Evolutionary conservation across 495 filamentous ascomycete species (phyloP).

Genomic region (Penicillium longicatenatum): DNA sequence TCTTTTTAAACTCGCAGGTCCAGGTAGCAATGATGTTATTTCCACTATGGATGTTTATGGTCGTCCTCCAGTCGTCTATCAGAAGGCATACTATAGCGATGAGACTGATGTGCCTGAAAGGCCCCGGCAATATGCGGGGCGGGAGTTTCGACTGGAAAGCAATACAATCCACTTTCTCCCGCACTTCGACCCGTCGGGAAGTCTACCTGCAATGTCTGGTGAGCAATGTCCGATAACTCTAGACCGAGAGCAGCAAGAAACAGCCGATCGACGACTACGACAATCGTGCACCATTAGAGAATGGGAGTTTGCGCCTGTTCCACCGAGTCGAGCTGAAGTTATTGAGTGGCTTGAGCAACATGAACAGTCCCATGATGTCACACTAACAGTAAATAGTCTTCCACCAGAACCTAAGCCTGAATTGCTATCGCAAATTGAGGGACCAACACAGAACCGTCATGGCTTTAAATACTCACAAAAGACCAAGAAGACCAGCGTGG

Average conservation of each 20-base stretch:
- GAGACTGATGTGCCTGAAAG: slow-evolving; percentile 82
- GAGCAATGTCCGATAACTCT: slow-evolving; percentile 44
- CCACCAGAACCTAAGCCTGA: slow-evolving; percentile 21
- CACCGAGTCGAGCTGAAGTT: slow-evolving; percentile 75
- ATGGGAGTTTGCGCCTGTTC: slow-evolving; percentile 52
- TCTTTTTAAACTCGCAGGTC: slow-evolving; percentile 31
- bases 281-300: slow-evolving; percentile 28
- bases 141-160: slow-evolving; percentile 80
- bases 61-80: slow-evolving; percentile 67
- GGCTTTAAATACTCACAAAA: slow-evolving; percentile 90
- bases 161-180: slow-evolving; percentile 75
- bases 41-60: slow-evolving; percentile 36
- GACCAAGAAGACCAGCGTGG: slow-evolving; percentile 69
- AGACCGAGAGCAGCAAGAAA: slow-evolving; percentile 54
- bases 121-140: slow-evolving; percentile 81
- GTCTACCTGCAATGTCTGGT: slow-evolving; percentile 56
- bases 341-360: slow-evolving; percentile 62
- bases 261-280: slow-evolving; percentile 50
- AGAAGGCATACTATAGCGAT: slow-evolving; percentile 85
- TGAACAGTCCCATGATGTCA: slow-evolving; percentile 14
- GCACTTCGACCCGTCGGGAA: slow-evolving; percentile 69
- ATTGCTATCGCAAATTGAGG: slow-evolving; percentile 82
- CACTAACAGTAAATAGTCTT: slow-evolving; percentile 4
- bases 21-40: slow-evolving; percentile 29
- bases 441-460: slow-evolving; percentile 81